These are phyloP conservation scores for Tephrocybe sp. DNA, from an alignment of 768 basidiomycete genomes.

Conservation along the genomic window DNA sequence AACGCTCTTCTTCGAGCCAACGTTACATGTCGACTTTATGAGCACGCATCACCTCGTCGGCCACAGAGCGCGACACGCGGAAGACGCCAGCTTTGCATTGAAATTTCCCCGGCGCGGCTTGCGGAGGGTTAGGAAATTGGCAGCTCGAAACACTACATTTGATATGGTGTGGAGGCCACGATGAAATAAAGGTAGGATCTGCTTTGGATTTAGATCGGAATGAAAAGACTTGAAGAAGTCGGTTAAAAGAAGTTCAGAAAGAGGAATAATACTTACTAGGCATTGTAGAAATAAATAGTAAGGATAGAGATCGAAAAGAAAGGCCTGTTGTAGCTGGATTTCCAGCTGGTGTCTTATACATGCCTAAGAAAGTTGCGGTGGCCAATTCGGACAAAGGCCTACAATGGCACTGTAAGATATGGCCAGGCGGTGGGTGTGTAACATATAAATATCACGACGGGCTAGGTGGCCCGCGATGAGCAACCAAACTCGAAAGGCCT, in stretches of 20 bases:
- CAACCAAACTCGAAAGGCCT: too few relatives aligned
- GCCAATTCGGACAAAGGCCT: too few relatives aligned
- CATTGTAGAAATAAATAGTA: not conserved
- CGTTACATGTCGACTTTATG: not conserved
- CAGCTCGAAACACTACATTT: conserved; percentile 28
- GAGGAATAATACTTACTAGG: not conserved
- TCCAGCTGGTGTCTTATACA: not conserved
- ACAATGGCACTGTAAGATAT: too few relatives aligned
- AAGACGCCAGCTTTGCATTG: conserved; percentile 26
- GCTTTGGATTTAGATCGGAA: conserved; percentile 12
- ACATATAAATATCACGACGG: too few relatives aligned
- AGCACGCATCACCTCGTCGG: conserved; percentile 6
- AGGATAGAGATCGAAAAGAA: not conserved
- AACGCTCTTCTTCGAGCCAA: not conserved
- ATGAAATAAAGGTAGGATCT: conserved; percentile 9
- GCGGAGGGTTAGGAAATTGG: conserved; percentile 28
- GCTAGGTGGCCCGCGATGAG: too few relatives aligned
- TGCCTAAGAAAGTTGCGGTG: too few relatives aligned
- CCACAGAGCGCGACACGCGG: conserved; percentile 11
- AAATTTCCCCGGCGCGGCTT: conserved; percentile 28
- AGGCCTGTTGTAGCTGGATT: not conserved
- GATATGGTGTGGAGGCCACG: conserved; percentile 26
- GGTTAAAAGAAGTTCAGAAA: not conserved
- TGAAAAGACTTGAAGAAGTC: not conserved
- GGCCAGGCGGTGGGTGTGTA: too few relatives aligned